A percentile compares a stretch with the other conserved stretches of the same genome.
These are phyloP conservation scores for Astrephomene gubernaculifera DNA, from an alignment of 139 green algal genomes.

Conservation along the genomic window DNA sequence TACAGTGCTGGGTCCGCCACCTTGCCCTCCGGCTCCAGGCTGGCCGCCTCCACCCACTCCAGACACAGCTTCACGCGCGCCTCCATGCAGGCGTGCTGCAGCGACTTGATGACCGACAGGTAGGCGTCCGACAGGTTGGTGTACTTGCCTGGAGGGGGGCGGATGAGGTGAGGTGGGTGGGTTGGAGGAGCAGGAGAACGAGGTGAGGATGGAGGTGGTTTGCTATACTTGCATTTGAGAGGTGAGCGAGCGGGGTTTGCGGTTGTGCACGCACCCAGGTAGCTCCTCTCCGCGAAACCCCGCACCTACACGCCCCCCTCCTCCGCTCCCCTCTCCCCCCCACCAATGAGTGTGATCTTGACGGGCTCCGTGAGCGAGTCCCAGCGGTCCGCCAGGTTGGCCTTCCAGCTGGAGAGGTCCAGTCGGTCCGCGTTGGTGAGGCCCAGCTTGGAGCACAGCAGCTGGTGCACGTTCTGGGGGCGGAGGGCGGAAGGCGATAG, in stretches of 20 bases:
- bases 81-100: conserved; percentile 97
- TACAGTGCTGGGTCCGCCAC: conserved; percentile 64
- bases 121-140: conserved; percentile 95
- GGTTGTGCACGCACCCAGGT: too few relatives aligned
- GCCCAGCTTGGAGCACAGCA: conserved; percentile 75
- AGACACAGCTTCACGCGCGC: conserved; percentile 88
- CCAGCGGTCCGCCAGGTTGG: conserved; percentile 84
- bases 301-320: not conserved
- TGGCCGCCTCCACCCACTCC: conserved; percentile 92
- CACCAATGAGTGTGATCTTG: conserved; percentile 91
- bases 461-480: conserved; percentile 78
- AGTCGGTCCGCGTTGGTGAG: conserved; percentile 69
- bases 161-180: not conserved
- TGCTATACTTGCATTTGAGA: not conserved
- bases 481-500: not conserved
- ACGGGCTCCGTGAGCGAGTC: conserved; percentile 75
- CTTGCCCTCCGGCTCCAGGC: conserved; percentile 86
- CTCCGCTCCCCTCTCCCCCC: not conserved
- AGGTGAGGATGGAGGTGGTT: not conserved
- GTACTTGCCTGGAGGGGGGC: conserved; percentile 88
- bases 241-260: too few relatives aligned
- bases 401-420: conserved; percentile 77
- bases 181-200: not conserved
- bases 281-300: too few relatives aligned
- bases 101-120: conserved; percentile 95